Evolutionary conservation across 495 filamentous ascomycete genomes (phyloP).

Genomic region (Collariella sp.): DNA sequence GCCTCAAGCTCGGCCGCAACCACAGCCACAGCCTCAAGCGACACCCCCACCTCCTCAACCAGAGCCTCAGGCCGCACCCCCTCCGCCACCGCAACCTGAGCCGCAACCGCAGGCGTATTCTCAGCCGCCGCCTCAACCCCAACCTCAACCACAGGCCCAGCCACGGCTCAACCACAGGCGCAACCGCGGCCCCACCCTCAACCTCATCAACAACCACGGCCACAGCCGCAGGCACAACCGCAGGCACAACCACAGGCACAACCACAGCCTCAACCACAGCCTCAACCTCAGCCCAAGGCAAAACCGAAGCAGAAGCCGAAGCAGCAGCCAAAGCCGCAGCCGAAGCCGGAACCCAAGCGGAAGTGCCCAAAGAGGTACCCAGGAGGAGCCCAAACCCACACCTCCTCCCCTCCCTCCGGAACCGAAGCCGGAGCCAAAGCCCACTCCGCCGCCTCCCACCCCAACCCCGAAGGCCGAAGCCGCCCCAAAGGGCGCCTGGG

Average conservation of each 20-base stretch:
- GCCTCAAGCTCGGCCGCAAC: constrained; percentile 24
- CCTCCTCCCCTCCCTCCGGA: constrained; percentile 30
- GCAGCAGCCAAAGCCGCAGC: not conserved
- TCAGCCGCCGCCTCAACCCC: no score
- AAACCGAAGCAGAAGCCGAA: constrained; percentile 4
- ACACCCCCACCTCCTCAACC: not conserved
- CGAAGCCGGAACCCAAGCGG: constrained; percentile 14
- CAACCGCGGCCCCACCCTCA: constrained; percentile 2
- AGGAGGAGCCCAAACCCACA: constrained; percentile 21
- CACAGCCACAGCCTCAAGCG: constrained; percentile 11
- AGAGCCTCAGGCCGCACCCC: constrained; percentile 5
- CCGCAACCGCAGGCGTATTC: no score
- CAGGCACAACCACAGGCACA: not conserved
- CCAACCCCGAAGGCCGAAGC: no score
- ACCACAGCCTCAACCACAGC: constrained; percentile 22
- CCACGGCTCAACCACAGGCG: constrained; percentile 1
- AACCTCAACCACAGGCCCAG: no score
- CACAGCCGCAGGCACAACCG: constrained; percentile 3
- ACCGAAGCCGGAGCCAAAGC: constrained; percentile 16
- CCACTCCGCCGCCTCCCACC: no score
- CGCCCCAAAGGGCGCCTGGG: constrained; percentile 50
- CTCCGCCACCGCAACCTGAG: constrained; percentile 20
- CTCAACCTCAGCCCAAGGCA: constrained; percentile 2
- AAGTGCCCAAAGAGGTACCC: constrained; percentile 2
- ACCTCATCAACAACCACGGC: not conserved